phyloP scores from a whole-genome alignment of 805 yeast genomes.

The Candida montana region DNA sequence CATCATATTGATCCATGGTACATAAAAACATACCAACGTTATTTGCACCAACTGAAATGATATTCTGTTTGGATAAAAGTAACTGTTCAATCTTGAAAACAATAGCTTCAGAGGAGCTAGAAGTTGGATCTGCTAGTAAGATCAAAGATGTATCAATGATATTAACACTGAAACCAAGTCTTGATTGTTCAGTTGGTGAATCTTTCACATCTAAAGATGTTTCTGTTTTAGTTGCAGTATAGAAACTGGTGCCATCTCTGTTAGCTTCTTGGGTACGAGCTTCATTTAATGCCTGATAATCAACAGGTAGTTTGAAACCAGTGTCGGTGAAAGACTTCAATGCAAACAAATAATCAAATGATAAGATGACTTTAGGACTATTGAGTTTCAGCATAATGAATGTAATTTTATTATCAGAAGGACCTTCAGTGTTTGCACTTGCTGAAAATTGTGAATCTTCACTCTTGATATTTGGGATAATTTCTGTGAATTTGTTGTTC shows the following conservation, averaged over 20 bases:
- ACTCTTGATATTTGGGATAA: slow-evolving; percentile 65
- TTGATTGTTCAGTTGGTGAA: slow-evolving; percentile 6
- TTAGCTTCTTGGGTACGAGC: background rate
- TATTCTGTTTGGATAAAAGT: slow-evolving; percentile 60
- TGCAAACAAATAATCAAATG: slow-evolving; percentile 81
- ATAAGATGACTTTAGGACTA: slow-evolving; percentile 74
- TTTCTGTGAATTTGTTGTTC: slow-evolving; percentile 69
- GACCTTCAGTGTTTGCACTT: slow-evolving; percentile 39
- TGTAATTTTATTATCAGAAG: slow-evolving; percentile 34
- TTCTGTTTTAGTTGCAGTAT: slow-evolving; percentile 4
- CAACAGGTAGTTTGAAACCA: slow-evolving; percentile 31
- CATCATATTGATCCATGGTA: slow-evolving; percentile 63
- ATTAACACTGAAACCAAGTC: slow-evolving; percentile 55
- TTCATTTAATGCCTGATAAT: slow-evolving; percentile 1
- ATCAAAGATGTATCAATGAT: slow-evolving; percentile 73
- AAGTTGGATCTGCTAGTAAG: slow-evolving; percentile 73
- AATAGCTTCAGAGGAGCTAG: slow-evolving; percentile 71
- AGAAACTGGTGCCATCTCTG: slow-evolving; percentile 12
- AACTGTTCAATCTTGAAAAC: slow-evolving; percentile 85
- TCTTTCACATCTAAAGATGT: slow-evolving; percentile 6
- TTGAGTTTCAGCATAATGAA: slow-evolving; percentile 62
- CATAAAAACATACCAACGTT: slow-evolving; percentile 85
- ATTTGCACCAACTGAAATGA: slow-evolving; percentile 59
- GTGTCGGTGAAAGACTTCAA: slow-evolving; percentile 56
- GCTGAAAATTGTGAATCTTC: slow-evolving; percentile 70